phyloP scores from a whole-genome alignment of 345 rosid species.

The Acer yangbiense region DNA sequence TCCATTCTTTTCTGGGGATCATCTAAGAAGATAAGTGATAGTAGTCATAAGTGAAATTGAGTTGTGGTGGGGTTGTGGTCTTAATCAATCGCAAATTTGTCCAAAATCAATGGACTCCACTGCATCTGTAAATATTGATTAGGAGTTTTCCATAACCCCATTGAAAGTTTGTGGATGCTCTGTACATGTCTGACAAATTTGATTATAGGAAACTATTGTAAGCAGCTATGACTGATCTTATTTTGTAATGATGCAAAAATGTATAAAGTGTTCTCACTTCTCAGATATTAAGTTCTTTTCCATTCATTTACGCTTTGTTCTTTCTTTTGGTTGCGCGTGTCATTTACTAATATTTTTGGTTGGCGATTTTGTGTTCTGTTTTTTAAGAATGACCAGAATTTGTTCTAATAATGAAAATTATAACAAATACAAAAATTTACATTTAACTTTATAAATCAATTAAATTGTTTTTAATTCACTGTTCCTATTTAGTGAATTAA shows the following conservation, averaged over 20 bases:
- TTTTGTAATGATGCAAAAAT: neutral
- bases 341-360: too few species aligned
- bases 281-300: neutral
- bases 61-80: neutral
- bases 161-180: neutral
- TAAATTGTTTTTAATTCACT: too few species aligned
- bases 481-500: too few species aligned
- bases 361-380: too few species aligned
- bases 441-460: too few species aligned
- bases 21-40: constrained; percentile 40
- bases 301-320: too few species aligned
- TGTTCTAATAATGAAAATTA: too few species aligned
- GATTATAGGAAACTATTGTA: neutral
- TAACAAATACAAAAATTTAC: too few species aligned
- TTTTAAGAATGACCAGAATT: too few species aligned
- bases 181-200: neutral
- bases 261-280: neutral
- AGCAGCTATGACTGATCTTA: neutral
- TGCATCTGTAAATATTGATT: neutral
- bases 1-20: constrained; percentile 66
- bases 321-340: neutral
- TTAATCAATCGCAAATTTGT: neutral
- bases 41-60: too few species aligned
- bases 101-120: too few species aligned
- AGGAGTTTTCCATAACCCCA: too few species aligned